Base-by-base conservation (phyloP, 495 filamentous ascomycete genomes). In the Lophiotrema nucula region DNA sequence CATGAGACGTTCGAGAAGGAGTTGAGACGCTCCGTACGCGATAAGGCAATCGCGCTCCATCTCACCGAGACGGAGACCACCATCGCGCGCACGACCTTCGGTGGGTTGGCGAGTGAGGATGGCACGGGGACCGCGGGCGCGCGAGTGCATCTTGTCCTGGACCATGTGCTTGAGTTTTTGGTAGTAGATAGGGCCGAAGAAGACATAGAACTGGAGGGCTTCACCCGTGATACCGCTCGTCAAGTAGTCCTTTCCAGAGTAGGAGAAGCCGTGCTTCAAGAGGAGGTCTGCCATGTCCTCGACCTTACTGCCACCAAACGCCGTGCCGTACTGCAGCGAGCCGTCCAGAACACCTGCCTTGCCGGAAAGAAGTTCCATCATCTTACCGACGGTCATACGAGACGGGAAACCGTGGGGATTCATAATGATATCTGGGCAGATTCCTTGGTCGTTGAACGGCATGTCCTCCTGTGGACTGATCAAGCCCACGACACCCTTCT, bases 161-260 rank as follows among this genome's bases (percentile, higher is more conserved):
- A 99, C 93, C 93, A 99, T 99, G 82, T 99, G 93, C 82, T 97
- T 99, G 39, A 99, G 84, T 65, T 96, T 96, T 79, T 99, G 93
- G 79, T 99, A 99, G 79, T 95, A 99, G 73, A 97, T 97, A 3
- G 93, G 93, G 0, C 93, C 93, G 65, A 92, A 95, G 80, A 97
- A 99, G 72, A 99, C 92, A 69, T 99, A 97, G 33, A 90, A 91
- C 42, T 92, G 89, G 18, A 97, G 79, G 1, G 87, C 80, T 74
- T 97, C 92, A 65, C 93, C 93, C 0, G 95, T 97, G 70, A 97
- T 96, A 42, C 92, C 92, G 2, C 83, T 89, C 1, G 92, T 97
- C 49, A 99, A 83, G 74, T 90, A 95, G 71, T 99, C 93, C 65
- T 97, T 97, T 22, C 93, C 93, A 50, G 88, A 87, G 79, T 96